These are phyloP conservation scores for Nitzschia sp. DNA, from an alignment of 108 stramenopile species.

Conservation along the genomic window DNA sequence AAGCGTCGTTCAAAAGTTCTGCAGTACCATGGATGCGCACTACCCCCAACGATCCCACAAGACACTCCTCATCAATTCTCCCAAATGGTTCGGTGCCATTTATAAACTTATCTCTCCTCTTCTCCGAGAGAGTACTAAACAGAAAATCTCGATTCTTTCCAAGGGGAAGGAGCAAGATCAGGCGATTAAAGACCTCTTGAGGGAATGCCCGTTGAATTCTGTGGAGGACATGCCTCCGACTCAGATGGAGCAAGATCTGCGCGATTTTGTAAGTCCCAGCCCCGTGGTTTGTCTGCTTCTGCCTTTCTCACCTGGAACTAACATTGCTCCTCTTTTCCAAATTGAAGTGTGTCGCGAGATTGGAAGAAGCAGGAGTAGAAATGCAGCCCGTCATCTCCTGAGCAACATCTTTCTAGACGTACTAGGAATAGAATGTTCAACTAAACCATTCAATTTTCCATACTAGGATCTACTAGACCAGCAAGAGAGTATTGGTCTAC, in stretches of 20 bases:
- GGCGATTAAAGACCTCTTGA: conserved; percentile 3
- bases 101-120: conserved; percentile 71
- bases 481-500: too few relatives aligned
- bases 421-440: too few relatives aligned
- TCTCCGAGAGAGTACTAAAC: conserved; percentile 69
- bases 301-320: not conserved
- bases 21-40: conserved; percentile 65
- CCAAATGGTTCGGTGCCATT: conserved; percentile 69
- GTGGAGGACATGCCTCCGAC: conserved; percentile 12
- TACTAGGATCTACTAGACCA: too few relatives aligned
- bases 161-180: conserved; percentile 20
- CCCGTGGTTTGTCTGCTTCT: not conserved
- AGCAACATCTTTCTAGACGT: too few relatives aligned
- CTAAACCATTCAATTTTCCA: too few relatives aligned
- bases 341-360: not conserved
- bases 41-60: conserved; percentile 75
- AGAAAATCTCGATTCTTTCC: conserved; percentile 69
- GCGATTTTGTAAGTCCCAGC: conserved; percentile 40
- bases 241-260: conserved; percentile 30
- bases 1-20: conserved; percentile 63
- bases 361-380: not conserved
- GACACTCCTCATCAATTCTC: conserved; percentile 78
- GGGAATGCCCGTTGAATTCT: conserved; percentile 6
- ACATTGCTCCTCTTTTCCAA: not conserved
- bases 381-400: conserved; percentile 5